Evolutionary conservation across 179 eudicot species (phyloP), one percentile per base, ranked within the genome.

Genomic region (Corrigiola litoralis): DNA sequence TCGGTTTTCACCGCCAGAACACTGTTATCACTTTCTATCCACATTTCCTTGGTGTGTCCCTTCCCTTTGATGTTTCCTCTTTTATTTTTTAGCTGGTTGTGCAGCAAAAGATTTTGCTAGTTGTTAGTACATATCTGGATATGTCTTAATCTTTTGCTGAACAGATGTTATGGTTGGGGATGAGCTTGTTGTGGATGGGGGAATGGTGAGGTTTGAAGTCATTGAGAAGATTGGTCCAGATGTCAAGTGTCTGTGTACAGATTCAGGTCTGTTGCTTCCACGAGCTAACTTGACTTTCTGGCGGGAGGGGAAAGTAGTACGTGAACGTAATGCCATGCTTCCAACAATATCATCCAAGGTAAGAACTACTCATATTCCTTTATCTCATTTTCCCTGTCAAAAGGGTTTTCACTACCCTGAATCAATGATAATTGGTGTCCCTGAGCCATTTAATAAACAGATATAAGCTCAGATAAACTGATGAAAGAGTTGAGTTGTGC

Each of bases 151-250:
- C 49, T 68, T 18, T 67, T 33, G 50, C 9, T 5, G 58, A 41
- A 51, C 87, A 92, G 98, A 92, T 85, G 90, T 92, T 46, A 69
- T 72, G 71, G 85, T 85, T 32, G 96, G 95, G 23, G 98, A 92
- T 77, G 96, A 89, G 56, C 92, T 92, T 65, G 81, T 92, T 27
- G 88, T 92, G 45, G 98, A 92, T 77, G 98, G 98, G 60, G 98
- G 98, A 77, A 92, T 92, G 98, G 96, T 85, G 63, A 81, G 96
- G 68, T 92, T 92, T 63, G 96, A 92, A 58, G 96, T 92, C 53
- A 77, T 87, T 66, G 95, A 92, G 71, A 92, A 87, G 77, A 76
- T 92, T 74, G 98, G 98, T 73, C 98, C 96, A 53, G 98, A 92
- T 77, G 98, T 92, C 72, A 92, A 82, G 81, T 89, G 98, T 58